Base-by-base conservation (phyloP, 257 asterid genomes). In the Echites panduratus region DNA sequence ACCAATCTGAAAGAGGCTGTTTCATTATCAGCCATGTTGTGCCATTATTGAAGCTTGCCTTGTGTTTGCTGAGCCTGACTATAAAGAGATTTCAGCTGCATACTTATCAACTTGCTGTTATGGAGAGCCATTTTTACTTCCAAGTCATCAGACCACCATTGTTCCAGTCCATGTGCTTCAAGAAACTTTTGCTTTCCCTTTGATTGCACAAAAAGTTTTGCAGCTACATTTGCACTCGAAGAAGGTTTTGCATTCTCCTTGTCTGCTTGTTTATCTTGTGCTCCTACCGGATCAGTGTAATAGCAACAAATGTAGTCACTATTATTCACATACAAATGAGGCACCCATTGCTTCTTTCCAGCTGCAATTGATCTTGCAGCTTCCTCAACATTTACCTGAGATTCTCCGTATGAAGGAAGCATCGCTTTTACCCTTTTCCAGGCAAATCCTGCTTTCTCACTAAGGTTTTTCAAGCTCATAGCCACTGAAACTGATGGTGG, bases 71-170 rank as follows among this genome's bases (percentile, higher is more conserved):
- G 87, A 72, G 96, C 70, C 54, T 80, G 70, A 77, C 87, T 85
- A 67, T 95, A 88, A 82, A 95, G 76, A 4, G 98, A 90, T 86
- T 89, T 89, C 70, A 95, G 83, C 89, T 95, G 99, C 84, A 91
- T 80, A 69, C 94, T 87, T 48, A 95, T 92, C 82, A 95, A 80
- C 88, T 92, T 95, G 73, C 99, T 95, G 71, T 85, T 86, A 47
- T 83, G 85, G 0, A 90, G 57, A 1, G 97, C 99, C 87, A 75
- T 80, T 81, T 89, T 90, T 62, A 92, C 71, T 56, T 92, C 96
- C 90, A 95, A 82, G 54, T 90, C 97, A 79, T 95, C 96, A 9
- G 97, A 87, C 99, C 99, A 95, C 99, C 99, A 95, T 71, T 95
- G 99, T 79, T 95, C 99, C 87, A 95, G 68, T 0, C 98, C 97